Percentiles rank a stretch among this genome's conserved stretches.
These are phyloP conservation scores for Pseudozyma hubeiensis DNA, from an alignment of 1,284 basidiomycete genomes.

Conservation along the genomic window DNA sequence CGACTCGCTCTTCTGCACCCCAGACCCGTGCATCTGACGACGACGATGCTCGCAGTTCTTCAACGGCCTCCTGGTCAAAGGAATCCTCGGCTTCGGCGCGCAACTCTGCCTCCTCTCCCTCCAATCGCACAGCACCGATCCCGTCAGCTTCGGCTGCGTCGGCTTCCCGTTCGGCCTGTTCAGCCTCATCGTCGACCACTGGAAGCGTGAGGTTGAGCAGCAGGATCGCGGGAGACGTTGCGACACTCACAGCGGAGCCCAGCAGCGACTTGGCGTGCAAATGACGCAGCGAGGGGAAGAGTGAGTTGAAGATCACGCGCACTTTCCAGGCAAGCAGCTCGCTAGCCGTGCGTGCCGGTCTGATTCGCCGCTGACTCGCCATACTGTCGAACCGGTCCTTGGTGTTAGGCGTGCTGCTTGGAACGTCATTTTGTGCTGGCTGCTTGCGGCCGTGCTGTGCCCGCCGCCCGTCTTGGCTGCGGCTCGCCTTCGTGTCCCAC, in stretches of 20 bases:
- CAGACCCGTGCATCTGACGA: constrained; percentile 10
- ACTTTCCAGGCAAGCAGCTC: constrained; percentile 34
- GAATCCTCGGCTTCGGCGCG: constrained; percentile 23
- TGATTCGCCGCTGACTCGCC: constrained; percentile 20
- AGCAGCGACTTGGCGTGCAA: constrained; percentile 79
- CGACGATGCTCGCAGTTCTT: constrained; percentile 9
- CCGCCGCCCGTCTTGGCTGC: constrained; percentile 18
- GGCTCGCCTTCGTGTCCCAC: constrained; percentile 40
- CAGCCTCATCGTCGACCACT: constrained; percentile 76
- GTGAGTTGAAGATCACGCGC: constrained; percentile 63
- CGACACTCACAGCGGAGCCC: constrained; percentile 80
- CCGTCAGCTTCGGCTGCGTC: constrained; percentile 48
- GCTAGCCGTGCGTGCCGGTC: constrained; percentile 24
- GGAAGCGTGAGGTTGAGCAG: constrained; percentile 88
- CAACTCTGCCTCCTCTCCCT: constrained; percentile 47
- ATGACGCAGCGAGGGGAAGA: constrained; percentile 88
- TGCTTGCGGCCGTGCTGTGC: constrained; percentile 11
- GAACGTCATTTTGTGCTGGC: background rate
- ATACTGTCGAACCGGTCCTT: constrained; percentile 27
- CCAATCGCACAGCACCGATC: constrained; percentile 58
- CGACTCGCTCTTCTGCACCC: constrained; percentile 32
- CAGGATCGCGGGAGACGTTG: constrained; percentile 88
- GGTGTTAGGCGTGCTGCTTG: constrained; percentile 1
- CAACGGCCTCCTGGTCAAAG: constrained; percentile 15
- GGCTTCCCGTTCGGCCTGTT: constrained; percentile 69